A percentile compares a stretch with the other conserved stretches of the same genome.
These are phyloP conservation scores for Erythrophleum ivorense DNA, from an alignment of 331 rosid genomes.

Conservation along the genomic window DNA sequence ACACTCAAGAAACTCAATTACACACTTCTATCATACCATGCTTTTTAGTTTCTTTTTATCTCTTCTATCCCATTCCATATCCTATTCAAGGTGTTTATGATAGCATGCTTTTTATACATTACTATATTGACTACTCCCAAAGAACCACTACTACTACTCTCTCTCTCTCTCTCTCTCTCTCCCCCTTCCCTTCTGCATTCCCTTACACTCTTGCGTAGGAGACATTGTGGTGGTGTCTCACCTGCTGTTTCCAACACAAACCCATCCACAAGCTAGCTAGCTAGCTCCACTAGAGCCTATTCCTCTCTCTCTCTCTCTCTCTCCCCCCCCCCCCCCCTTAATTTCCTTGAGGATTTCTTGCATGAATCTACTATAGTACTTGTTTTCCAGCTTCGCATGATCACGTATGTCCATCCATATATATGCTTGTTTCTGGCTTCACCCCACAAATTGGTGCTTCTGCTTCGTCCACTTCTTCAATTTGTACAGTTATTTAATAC, in stretches of 20 bases:
- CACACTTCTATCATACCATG: not conserved
- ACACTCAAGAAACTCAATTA: not conserved
- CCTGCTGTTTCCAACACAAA: slow-evolving; percentile 41
- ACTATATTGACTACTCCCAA: slow-evolving; percentile 93
- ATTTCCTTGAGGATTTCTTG: slow-evolving; percentile 54
- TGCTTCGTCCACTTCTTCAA: slow-evolving; percentile 47
- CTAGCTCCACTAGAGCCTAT: slow-evolving; percentile 9
- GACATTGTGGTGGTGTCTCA: slow-evolving; percentile 49
- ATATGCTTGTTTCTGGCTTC: not conserved
- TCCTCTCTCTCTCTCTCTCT: slow-evolving; percentile 43
- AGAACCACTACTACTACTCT: slow-evolving; percentile 47
- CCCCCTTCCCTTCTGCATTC: slow-evolving; percentile 32
- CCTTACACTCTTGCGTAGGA: slow-evolving; percentile 47
- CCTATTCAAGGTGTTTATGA: slow-evolving; percentile 61
- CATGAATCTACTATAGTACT: slow-evolving; percentile 56
- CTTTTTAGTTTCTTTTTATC: not conserved
- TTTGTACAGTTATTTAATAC: slow-evolving; percentile 9
- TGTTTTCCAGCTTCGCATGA: slow-evolving; percentile 51
- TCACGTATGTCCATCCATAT: slow-evolving; percentile 28
- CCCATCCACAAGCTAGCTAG: slow-evolving; percentile 8
- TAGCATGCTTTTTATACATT: slow-evolving; percentile 73
- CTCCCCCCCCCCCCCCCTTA: not conserved
- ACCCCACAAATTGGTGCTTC: slow-evolving; percentile 24
- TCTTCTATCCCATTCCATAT: slow-evolving; percentile 33
- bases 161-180: not conserved